Evolutionary conservation across 164 flowering plant species (phyloP).

Genomic region (Vitis rotundifolia): DNA sequence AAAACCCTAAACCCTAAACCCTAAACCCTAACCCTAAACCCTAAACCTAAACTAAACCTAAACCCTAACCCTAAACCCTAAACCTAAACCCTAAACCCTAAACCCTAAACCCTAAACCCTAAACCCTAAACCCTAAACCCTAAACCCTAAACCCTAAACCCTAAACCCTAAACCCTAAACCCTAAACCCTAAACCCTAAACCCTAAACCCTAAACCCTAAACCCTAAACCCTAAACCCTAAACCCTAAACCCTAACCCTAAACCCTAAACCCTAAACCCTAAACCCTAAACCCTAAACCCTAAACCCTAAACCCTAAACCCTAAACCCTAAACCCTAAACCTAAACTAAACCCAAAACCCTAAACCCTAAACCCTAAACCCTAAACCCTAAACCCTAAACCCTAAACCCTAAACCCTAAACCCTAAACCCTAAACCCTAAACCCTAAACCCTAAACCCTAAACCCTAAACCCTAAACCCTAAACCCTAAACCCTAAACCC

Average conservation of each 20-base stretch:
- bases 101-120: conserved; percentile 10
- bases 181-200: conserved; percentile 11
- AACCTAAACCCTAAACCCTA: conserved; percentile 12
- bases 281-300: conserved; percentile 18
- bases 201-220: conserved; percentile 12
- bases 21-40: conserved; percentile 15
- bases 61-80: conserved; percentile 12
- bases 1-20: conserved; percentile 12
- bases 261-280: conserved; percentile 19
- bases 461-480: conserved; percentile 17
- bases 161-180: conserved; percentile 14
- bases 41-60: conserved; percentile 6
- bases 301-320: conserved; percentile 18
- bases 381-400: conserved; percentile 10
- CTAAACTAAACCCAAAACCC: conserved; percentile 10
- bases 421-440: conserved; percentile 4
- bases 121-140: conserved; percentile 16
- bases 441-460: background rate
- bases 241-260: conserved; percentile 17
- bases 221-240: conserved; percentile 13
- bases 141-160: conserved; percentile 21
- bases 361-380: conserved; percentile 16
- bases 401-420: conserved; percentile 3
- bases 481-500: no score
- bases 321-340: conserved; percentile 10